Evolutionary conservation across 2,329 filamentous ascomycete species (phyloP), one percentile per base, ranked within the genome.

Genomic region (Cladosporium sp.): DNA sequence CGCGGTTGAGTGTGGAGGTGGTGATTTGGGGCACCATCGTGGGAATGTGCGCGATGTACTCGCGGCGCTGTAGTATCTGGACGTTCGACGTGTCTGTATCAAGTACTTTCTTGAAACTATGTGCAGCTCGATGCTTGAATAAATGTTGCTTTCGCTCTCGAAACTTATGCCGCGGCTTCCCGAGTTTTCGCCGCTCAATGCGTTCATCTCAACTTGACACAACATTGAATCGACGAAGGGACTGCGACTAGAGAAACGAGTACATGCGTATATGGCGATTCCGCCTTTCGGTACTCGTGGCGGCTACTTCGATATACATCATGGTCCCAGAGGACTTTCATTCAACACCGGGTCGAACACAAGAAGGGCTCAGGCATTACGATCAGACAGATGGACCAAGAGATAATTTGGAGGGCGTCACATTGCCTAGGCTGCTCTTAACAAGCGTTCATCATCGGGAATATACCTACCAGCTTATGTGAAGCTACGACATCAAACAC

Each of bases 1-100:
- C 86, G 68, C 89, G 89, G 67, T 87, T 83, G 2, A 96, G 83
- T 66, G 80, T 76, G 44, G 75, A 73, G 56, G 71, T 78, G 72
- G 57, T 77, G 69, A 57, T 71, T 68, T 35, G 75, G 74, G 69
- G 74, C 23, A 60, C 33, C 61, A 63, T 63, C 18, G 26, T 52
- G 49, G 5, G 23, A 8, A 18, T 52, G 16, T 3, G 26, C 8
- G 49, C 49, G n/a, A 23, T 11, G 3, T 23, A 3, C 40, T 23
- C 10, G 40, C n/a, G 14, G 23, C 18, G 5, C 16, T 29, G 49
- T 14, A 3, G 14, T 28, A 52, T 29, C 16, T 29, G 26, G 40
- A 1, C 18, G 8, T 8, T 12, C 18, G 18, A 44, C n/a, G n/a
- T 8, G 4, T 46, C 3, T 21, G n/a, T 46, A 46, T 46, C 2